A percentile compares a stretch with the other conserved stretches of the same genome.
Conservation (phyloP, 257 asterid genomes). For the Forsythia viridissima region DNA sequence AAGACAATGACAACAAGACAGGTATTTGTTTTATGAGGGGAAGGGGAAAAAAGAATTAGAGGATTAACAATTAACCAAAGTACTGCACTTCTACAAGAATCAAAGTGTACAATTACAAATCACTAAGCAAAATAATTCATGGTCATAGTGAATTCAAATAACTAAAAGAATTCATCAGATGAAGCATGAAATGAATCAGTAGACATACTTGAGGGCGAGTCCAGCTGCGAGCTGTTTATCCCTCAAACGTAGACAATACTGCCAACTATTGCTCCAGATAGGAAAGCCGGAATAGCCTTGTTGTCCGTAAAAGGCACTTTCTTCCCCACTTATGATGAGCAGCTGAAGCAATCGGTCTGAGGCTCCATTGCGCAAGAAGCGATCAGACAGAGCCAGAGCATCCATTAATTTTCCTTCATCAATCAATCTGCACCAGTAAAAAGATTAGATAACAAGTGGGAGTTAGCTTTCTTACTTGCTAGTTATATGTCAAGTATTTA, state of each 20-base stretch:
- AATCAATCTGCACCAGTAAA: conserved; percentile 58
- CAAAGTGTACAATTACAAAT: neutral
- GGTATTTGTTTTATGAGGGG: neutral
- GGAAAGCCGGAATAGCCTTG: conserved; percentile 57
- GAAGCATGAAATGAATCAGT: conserved; percentile 32
- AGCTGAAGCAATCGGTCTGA: conserved; percentile 86
- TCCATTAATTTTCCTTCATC: conserved; percentile 90
- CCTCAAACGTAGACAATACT: conserved; percentile 86
- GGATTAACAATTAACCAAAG: conserved; percentile 13
- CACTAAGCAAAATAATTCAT: conserved; percentile 15
- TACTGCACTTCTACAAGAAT: neutral
- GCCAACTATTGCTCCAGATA: conserved; percentile 89
- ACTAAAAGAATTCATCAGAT: conserved; percentile 11
- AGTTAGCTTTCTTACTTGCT: conserved; percentile 5
- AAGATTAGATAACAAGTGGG: conserved; percentile 18
- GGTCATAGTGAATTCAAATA: conserved; percentile 13
- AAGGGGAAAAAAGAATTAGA: neutral
- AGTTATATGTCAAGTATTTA: conserved; percentile 6
- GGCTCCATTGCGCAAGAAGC: conserved; percentile 89
- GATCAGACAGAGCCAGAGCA: conserved; percentile 96
- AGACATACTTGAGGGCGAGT: conserved; percentile 80
- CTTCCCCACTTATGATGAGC: conserved; percentile 69
- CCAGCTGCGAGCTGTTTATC: conserved; percentile 84
- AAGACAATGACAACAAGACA: neutral
- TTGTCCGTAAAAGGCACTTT: conserved; percentile 45